Conservation (phyloP, 2,329 filamentous ascomycete species). For the Fusarium tanahbumbuense region DNA sequence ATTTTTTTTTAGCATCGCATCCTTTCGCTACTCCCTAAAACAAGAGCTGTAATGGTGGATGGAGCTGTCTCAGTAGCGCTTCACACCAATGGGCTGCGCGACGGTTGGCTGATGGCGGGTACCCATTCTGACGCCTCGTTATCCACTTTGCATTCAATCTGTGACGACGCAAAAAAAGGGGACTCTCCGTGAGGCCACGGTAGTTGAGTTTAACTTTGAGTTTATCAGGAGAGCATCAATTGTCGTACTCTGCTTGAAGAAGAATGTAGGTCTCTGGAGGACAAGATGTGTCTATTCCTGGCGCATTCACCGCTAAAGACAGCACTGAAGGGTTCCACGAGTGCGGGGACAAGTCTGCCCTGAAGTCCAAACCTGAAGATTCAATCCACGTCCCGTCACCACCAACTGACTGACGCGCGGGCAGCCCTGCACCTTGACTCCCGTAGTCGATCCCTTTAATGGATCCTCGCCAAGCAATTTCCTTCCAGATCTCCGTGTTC, state of each 20-base stretch:
- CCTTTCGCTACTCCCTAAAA: constrained; percentile 16
- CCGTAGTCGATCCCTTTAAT: constrained; percentile 11
- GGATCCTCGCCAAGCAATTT: constrained; percentile 25
- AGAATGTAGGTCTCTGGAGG: too few species aligned
- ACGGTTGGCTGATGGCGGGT: constrained; percentile 19
- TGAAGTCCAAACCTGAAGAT: neutral
- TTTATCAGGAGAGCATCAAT: neutral
- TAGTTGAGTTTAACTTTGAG: constrained; percentile 7
- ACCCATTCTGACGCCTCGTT: constrained; percentile 26
- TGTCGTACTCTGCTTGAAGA: too few species aligned
- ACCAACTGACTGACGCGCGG: neutral
- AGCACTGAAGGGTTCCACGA: constrained; percentile 5
- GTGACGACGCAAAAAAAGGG: constrained; percentile 13
- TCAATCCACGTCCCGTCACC: neutral
- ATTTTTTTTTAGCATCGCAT: constrained; percentile 2
- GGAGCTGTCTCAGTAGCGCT: constrained; percentile 22
- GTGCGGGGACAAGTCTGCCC: constrained; percentile 8
- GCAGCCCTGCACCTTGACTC: neutral
- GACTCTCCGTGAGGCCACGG: neutral
- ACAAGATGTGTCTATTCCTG: too few species aligned
- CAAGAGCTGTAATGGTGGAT: constrained; percentile 6
- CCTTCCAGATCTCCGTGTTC: constrained; percentile 5
- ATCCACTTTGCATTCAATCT: constrained; percentile 26
- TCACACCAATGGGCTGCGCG: neutral
- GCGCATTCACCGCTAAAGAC: neutral